Conservation (phyloP, 2,329 filamentous ascomycete species). For the Xylariaceae sp. region DNA sequence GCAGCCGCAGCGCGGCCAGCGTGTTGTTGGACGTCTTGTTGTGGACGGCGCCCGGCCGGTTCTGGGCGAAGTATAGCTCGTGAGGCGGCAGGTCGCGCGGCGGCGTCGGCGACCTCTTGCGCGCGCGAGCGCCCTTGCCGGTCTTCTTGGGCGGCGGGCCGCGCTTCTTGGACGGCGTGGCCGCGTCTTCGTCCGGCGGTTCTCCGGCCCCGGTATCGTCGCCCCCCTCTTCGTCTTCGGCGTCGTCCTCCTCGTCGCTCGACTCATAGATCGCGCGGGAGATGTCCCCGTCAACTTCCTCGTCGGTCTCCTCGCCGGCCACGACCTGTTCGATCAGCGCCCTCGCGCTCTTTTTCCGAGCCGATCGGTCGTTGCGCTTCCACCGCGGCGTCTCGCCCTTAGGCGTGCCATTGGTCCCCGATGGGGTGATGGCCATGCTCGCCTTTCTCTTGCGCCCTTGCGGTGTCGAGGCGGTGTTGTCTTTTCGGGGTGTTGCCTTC, state of each 20-base stretch:
- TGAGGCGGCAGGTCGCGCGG: slow-evolving; percentile 77
- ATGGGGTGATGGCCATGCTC: slow-evolving; percentile 15
- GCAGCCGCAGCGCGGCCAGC: slow-evolving; percentile 62
- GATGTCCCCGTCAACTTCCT: slow-evolving; percentile 63
- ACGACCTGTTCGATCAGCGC: slow-evolving; percentile 67
- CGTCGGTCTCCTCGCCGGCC: slow-evolving; percentile 56
- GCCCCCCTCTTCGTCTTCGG: slow-evolving; percentile 22
- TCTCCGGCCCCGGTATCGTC: slow-evolving; percentile 25
- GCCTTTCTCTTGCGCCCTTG: slow-evolving; percentile 13
- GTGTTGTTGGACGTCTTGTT: slow-evolving; percentile 80
- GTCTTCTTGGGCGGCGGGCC: slow-evolving; percentile 32
- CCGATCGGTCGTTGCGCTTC: slow-evolving; percentile 71
- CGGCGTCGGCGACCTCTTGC: slow-evolving; percentile 67
- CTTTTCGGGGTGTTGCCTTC: slow-evolving; percentile 4
- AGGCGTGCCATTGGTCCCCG: slow-evolving; percentile 12
- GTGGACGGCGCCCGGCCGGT: slow-evolving; percentile 61
- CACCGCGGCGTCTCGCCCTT: slow-evolving; percentile 52
- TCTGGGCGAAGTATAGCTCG: slow-evolving; percentile 91
- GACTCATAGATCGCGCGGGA: slow-evolving; percentile 61
- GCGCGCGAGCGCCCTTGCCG: slow-evolving; percentile 29
- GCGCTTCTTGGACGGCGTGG: slow-evolving; percentile 39
- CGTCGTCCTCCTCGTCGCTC: slow-evolving; percentile 43
- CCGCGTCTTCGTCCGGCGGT: slow-evolving; percentile 18
- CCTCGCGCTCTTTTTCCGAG: slow-evolving; percentile 74
- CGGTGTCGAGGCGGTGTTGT: slow-evolving; percentile 13